phyloP scores from a whole-genome alignment of 495 filamentous ascomycete genomes.

The Penicillium coffeae region DNA sequence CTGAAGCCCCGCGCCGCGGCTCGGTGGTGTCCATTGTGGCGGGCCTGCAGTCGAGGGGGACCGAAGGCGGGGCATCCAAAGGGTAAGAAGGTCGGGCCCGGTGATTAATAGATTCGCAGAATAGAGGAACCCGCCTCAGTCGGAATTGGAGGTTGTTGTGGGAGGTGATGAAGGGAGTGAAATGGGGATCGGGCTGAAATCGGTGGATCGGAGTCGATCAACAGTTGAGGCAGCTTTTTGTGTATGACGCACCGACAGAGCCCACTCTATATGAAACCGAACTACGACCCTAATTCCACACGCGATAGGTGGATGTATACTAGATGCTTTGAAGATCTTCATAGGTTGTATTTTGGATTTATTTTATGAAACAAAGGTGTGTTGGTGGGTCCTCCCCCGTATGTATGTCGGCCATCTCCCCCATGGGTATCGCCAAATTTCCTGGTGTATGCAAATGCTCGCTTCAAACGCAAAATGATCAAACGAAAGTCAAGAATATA shows the following conservation, averaged over 20 bases:
- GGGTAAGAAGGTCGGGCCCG: background rate
- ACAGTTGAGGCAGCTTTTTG: conserved; percentile 20
- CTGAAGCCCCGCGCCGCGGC: conserved; percentile 35
- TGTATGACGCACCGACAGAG: conserved; percentile 21
- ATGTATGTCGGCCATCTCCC: background rate
- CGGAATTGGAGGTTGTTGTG: conserved; percentile 9
- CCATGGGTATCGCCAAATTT: conserved; percentile 11
- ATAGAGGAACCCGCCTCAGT: conserved; percentile 12
- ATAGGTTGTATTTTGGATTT: background rate
- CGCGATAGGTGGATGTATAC: background rate
- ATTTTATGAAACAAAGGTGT: conserved; percentile 1
- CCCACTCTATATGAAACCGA: conserved; percentile 12
- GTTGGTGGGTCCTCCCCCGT: background rate
- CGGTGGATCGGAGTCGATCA: conserved; percentile 24
- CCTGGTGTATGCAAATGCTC: conserved; percentile 20
- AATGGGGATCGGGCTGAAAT: conserved; percentile 15
- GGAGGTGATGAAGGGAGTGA: conserved; percentile 6
- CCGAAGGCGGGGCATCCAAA: conserved; percentile 20
- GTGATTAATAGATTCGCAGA: background rate
- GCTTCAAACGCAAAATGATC: conserved; percentile 15
- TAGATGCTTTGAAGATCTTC: background rate
- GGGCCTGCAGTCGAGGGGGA: conserved; percentile 17
- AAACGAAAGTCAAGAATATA: conserved; percentile 3
- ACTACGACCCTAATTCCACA: background rate
- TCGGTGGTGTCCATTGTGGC: conserved; percentile 38